Base-by-base conservation (phyloP, 768 basidiomycete species). In the Mycena belliarum region DNA sequence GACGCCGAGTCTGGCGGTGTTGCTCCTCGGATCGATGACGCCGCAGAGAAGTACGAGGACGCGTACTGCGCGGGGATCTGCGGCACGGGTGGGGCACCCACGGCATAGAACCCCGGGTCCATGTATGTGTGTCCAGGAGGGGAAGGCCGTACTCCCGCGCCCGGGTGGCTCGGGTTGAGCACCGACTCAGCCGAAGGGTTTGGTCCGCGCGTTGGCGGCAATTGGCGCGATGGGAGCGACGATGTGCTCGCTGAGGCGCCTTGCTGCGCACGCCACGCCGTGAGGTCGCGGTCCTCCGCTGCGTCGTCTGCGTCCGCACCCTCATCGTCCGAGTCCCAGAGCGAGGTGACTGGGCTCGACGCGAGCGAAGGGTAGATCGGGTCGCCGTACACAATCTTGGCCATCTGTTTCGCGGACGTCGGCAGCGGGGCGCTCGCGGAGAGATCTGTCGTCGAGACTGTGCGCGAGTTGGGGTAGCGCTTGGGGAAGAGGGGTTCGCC, bases 401-500 rank as follows among this genome's bases (percentile, higher is more conserved):
- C 75, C 69, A 77, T 72, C 46, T 77, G 75, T 8, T 75, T 73
- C 0, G 65, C 16, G 2, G 79, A 73, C 2, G 71, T 70, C n/a
- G 74, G 70, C 8, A 72, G 37, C 49, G 70, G 46, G n/a, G n/a
- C n/a, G n/a, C n/a, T n/a, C 50, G 70, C 52, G 46, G 69, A 28
- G 55, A 68, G 33, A 58, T 77, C 76, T 15, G 69, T 68, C 14
- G 70, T 69, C 14, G 73, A 65, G 29, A 51, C 61, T 16, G 47
- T 52, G 21, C 56, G 53, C 51, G 52, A 49, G 25, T 43, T 49
- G 32, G 56, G 60, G 46, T 65, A 65, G 35, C 76, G 70, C 62
- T 77, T 81, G 5, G 78, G 79, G 52, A 75, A 84, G 8, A 83
- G 67, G 3, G 84, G 82, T 59, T 84, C 82, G 4, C 83, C 82